These are phyloP conservation scores for Candida gorgasii DNA, from an alignment of 805 yeast genomes.

Conservation along the genomic window DNA sequence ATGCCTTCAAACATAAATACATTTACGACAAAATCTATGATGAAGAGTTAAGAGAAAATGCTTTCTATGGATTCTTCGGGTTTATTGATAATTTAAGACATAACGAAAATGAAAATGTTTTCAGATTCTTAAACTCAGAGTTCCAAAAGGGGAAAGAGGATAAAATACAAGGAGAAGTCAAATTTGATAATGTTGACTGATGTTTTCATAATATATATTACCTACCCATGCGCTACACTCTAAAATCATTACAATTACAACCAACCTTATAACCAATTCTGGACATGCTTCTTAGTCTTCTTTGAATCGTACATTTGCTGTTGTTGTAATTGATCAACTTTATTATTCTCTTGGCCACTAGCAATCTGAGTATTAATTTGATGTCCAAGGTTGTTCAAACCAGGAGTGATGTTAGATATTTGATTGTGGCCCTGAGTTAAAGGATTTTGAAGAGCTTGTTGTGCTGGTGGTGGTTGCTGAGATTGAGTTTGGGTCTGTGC, in stretches of 20 bases:
- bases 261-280: conserved; percentile 16
- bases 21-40: conserved; percentile 91
- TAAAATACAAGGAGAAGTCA: conserved; percentile 10
- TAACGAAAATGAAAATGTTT: conserved; percentile 48
- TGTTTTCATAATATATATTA: conserved; percentile 3
- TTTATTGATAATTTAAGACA: conserved; percentile 75
- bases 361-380: not conserved
- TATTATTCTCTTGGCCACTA: conserved; percentile 7
- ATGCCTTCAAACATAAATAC: conserved; percentile 79
- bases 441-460: conserved; percentile 19
- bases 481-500: conserved; percentile 15
- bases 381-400: conserved; percentile 6
- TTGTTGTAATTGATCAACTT: conserved; percentile 17
- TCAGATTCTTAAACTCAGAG: conserved; percentile 56
- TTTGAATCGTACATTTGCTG: conserved; percentile 14
- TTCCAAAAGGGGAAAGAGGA: conserved; percentile 22
- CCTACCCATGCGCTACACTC: conserved; percentile 4
- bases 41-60: conserved; percentile 86
- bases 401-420: conserved; percentile 13
- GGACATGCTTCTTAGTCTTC: conserved; percentile 14
- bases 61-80: conserved; percentile 86
- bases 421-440: conserved; percentile 13
- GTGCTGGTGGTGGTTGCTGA: conserved; percentile 20
- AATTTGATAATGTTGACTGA: conserved; percentile 18
- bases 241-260: no score